Percentiles rank a stretch among this genome's conserved stretches.
Evolutionary conservation across 1,139 yeast genomes (phyloP).

Genomic region (Chernovozyma sophiae-reginae): DNA sequence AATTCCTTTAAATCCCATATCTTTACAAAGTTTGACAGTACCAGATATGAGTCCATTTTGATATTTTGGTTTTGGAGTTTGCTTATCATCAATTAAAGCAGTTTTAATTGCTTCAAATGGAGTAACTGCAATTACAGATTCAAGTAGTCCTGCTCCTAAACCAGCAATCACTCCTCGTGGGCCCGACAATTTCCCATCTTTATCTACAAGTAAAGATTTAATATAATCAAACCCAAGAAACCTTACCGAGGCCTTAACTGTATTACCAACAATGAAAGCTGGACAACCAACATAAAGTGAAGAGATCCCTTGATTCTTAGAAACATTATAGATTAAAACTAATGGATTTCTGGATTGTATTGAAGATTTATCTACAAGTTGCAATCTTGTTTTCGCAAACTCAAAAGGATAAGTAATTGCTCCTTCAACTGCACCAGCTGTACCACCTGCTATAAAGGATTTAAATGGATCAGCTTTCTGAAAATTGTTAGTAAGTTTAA

Average conservation of each 20-base stretch:
- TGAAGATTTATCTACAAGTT: constrained; percentile 68
- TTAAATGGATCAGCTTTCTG: constrained; percentile 51
- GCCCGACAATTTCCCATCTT: constrained; percentile 81
- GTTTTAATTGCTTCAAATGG: constrained; percentile 97
- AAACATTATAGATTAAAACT: constrained; percentile 68
- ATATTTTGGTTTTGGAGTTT: constrained; percentile 69
- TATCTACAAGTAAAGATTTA: constrained; percentile 71
- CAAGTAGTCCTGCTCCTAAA: constrained; percentile 91
- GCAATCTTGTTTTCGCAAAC: constrained; percentile 91
- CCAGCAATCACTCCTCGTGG: constrained; percentile 94
- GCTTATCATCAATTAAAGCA: constrained; percentile 90
- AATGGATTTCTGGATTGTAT: constrained; percentile 78
- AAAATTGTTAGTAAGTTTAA: neutral
- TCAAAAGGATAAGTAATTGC: constrained; percentile 91
- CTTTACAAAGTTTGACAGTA: constrained; percentile 58
- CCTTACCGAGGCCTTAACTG: constrained; percentile 91
- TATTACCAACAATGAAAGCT: constrained; percentile 92
- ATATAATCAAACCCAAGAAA: constrained; percentile 90
- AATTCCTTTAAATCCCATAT: constrained; percentile 77
- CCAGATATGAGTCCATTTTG: constrained; percentile 64
- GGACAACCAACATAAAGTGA: constrained; percentile 96
- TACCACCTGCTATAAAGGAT: constrained; percentile 89
- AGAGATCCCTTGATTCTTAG: constrained; percentile 72
- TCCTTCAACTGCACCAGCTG: constrained; percentile 94
- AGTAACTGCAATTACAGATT: constrained; percentile 89